Percentiles rank a stretch among this genome's conserved stretches.
These are phyloP conservation scores for Pseudohyphozyma bogoriensis DNA, from an alignment of 768 basidiomycete species.

Conservation along the genomic window DNA sequence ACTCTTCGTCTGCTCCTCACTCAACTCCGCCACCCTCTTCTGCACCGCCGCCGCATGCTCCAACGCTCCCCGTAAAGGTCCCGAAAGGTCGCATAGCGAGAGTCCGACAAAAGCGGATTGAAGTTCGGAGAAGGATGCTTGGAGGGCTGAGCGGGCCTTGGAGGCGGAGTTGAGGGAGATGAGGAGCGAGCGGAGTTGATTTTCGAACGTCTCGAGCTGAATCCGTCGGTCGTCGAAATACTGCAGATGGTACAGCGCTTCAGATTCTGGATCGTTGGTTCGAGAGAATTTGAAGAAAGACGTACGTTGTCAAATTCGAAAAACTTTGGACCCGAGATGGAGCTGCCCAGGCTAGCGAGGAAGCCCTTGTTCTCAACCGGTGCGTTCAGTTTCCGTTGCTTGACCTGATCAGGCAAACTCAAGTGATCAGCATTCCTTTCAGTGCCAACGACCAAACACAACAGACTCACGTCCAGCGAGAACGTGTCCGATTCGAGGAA, in stretches of 20 bases:
- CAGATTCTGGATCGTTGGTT: not conserved
- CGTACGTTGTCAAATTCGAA: constrained; percentile 76
- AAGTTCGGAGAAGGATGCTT: constrained; percentile 48
- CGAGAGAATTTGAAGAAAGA: not conserved
- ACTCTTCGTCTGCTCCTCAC: constrained; percentile 63
- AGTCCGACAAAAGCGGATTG: constrained; percentile 60
- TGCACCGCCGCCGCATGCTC: constrained; percentile 64
- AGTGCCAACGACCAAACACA: not conserved
- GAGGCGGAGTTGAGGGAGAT: constrained; percentile 79
- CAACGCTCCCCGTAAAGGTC: constrained; percentile 60
- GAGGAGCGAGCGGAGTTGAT: constrained; percentile 72
- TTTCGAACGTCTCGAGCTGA: constrained; percentile 81
- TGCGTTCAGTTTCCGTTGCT: constrained; percentile 69
- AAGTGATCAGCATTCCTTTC: not conserved
- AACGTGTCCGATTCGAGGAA: constrained; percentile 93
- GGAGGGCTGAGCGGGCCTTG: constrained; percentile 55
- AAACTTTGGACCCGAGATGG: constrained; percentile 58
- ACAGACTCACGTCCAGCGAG: constrained; percentile 62
- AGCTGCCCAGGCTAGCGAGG: constrained; percentile 16
- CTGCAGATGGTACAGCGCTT: constrained; percentile 38
- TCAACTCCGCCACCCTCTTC: constrained; percentile 59
- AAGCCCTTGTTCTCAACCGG: constrained; percentile 55
- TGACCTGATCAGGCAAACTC: constrained; percentile 55
- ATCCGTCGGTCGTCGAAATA: constrained; percentile 85
- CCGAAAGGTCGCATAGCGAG: constrained; percentile 33